phyloP scores from a whole-genome alignment of 2,329 filamentous ascomycete species.

The Leptoxyphium fumago region DNA sequence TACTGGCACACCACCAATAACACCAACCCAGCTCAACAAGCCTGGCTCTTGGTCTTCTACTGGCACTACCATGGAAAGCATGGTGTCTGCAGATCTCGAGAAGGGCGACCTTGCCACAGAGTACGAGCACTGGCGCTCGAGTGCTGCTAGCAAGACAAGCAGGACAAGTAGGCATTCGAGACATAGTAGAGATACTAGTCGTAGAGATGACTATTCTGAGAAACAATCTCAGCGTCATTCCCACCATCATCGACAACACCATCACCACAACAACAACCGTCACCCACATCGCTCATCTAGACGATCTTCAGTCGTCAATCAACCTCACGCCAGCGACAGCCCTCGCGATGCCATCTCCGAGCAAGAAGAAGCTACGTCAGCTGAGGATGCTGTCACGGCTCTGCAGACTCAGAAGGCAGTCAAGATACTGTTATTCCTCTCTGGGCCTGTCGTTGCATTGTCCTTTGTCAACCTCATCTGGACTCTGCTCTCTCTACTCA shows the following conservation, averaged over 20 bases:
- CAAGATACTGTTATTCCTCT: constrained; percentile 36
- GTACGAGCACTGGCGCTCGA: not conserved
- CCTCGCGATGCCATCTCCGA: not conserved
- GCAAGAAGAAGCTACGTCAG: constrained; percentile 13
- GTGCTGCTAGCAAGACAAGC: not conserved
- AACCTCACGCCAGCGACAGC: not conserved
- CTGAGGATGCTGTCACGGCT: constrained; percentile 23
- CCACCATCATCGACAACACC: not conserved
- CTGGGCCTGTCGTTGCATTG: constrained; percentile 38
- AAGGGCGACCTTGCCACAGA: not conserved
- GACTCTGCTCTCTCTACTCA: constrained; percentile 36
- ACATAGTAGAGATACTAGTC: not conserved
- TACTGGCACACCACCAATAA: not conserved
- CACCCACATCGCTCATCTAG: not conserved
- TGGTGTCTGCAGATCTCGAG: not conserved
- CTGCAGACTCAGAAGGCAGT: constrained; percentile 29
- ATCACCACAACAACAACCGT: not conserved
- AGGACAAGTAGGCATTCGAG: not conserved
- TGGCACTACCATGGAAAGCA: not conserved
- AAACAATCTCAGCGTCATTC: not conserved
- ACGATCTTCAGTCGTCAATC: not conserved
- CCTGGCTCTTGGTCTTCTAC: not conserved
- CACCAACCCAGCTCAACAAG: not conserved
- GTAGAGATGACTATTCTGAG: not conserved
- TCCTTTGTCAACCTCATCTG: constrained; percentile 40